phyloP scores from a whole-genome alignment of 2,329 filamentous ascomycete genomes.

The Alternaria novae-zelandiae region DNA sequence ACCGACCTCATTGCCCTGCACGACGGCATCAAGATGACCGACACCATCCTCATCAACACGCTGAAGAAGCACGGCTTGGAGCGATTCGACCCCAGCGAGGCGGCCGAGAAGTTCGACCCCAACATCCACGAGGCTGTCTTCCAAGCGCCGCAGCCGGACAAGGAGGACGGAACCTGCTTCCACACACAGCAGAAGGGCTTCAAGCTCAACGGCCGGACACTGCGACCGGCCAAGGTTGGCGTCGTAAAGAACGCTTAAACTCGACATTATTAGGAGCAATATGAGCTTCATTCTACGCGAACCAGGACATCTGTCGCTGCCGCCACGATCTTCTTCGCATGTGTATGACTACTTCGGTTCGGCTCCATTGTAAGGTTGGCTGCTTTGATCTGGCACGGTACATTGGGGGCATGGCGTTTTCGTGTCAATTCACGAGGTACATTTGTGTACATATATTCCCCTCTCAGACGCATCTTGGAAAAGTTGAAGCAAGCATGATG shows the following conservation, averaged over 20 bases:
- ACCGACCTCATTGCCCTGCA: conserved; percentile 81
- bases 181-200: conserved; percentile 96
- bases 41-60: conserved; percentile 83
- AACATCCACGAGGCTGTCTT: conserved; percentile 97
- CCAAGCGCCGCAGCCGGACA: conserved; percentile 84
- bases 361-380: conserved; percentile 17
- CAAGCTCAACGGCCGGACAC: conserved; percentile 84
- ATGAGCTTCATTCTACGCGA: background rate
- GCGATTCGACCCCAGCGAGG: conserved; percentile 75
- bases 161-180: conserved; percentile 91
- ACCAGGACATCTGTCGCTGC: background rate
- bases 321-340: conserved; percentile 10
- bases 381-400: conserved; percentile 11
- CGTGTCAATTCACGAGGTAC: conserved; percentile 1
- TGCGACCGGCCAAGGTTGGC: conserved; percentile 94
- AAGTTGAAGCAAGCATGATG: conserved; percentile 9
- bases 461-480: conserved; percentile 34
- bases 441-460: conserved; percentile 41
- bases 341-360: conserved; percentile 30
- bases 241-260: conserved; percentile 80
- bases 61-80: conserved; percentile 94
- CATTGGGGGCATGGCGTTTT: conserved; percentile 29
- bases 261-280: background rate
- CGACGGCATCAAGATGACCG: conserved; percentile 94
- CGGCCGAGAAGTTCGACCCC: conserved; percentile 88